A percentile compares a stretch with the other conserved stretches of the same genome.
These are phyloP conservation scores for Fonsecaea multimorphosa DNA, from an alignment of 2,329 filamentous ascomycete species.

Conservation along the genomic window DNA sequence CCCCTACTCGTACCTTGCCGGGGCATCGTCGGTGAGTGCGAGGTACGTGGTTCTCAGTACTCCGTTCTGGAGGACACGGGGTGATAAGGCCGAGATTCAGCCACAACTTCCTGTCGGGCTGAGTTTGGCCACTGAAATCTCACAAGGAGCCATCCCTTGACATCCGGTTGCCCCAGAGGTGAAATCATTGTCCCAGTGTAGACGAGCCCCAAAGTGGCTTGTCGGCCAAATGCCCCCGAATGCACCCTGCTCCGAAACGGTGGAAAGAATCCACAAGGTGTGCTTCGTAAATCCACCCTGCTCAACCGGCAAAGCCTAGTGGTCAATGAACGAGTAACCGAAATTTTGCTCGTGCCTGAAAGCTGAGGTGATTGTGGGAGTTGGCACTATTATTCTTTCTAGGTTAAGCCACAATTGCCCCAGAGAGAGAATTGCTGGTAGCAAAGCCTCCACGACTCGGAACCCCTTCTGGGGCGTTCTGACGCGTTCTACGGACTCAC, in stretches of 20 bases:
- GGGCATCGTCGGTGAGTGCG: background rate
- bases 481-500: constrained; percentile 11
- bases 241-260: constrained; percentile 1
- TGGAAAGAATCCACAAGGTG: constrained; percentile 4
- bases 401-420: constrained; percentile 4
- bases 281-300: background rate
- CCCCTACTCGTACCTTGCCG: background rate
- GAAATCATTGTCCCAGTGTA: constrained; percentile 5
- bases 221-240: background rate
- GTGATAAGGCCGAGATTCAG: constrained; percentile 20
- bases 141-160: background rate
- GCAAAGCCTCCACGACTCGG: background rate
- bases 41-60: too few species aligned
- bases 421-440: constrained; percentile 3
- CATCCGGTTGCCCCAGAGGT: constrained; percentile 1
- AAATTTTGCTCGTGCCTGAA: background rate
- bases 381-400: background rate
- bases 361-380: background rate
- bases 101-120: constrained; percentile 15
- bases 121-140: background rate
- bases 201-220: background rate
- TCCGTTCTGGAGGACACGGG: background rate
- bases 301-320: background rate
- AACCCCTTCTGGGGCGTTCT: constrained; percentile 21
- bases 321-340: background rate